A percentile compares a stretch with the other conserved stretches of the same genome.
Evolutionary conservation across 192 early-diverging fungal genomes (phyloP).

Genomic region (Mortierella alpina): DNA sequence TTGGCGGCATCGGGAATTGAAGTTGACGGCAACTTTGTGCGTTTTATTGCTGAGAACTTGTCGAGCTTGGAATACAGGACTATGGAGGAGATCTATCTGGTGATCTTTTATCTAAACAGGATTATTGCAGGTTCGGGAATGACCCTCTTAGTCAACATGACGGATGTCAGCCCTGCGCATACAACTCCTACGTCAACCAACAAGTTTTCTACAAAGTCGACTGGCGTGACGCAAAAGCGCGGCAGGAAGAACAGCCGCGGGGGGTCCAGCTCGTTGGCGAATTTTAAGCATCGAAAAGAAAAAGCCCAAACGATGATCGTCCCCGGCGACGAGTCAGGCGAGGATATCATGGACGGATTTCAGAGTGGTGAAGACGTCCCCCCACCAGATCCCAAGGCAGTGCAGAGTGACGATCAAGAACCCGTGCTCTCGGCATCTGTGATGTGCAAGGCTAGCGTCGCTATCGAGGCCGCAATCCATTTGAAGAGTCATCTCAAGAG

Average conservation of each 20-base stretch:
- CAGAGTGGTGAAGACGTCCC: background rate
- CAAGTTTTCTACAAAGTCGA: background rate
- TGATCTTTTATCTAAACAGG: slow-evolving; percentile 79
- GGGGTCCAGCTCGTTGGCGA: no score
- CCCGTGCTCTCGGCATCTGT: background rate
- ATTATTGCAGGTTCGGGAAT: slow-evolving; percentile 79
- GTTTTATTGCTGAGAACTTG: slow-evolving; percentile 88
- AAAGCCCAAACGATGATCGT: background rate
- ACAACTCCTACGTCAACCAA: background rate
- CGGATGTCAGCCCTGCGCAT: background rate
- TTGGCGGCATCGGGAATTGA: slow-evolving; percentile 23
- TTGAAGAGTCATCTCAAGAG: slow-evolving; percentile 40
- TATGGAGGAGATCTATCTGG: slow-evolving; percentile 82
- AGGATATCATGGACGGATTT: background rate
- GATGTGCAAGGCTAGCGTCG: slow-evolving; percentile 25
- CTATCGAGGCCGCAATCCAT: slow-evolving; percentile 16
- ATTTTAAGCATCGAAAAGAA: background rate
- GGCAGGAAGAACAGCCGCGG: no score
- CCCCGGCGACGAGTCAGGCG: background rate
- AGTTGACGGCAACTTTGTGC: slow-evolving; percentile 67
- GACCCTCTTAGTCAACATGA: slow-evolving; percentile 27
- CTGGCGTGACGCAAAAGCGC: background rate
- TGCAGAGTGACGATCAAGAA: slow-evolving; percentile 3
- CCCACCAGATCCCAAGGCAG: background rate
- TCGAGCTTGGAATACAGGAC: slow-evolving; percentile 83